phyloP scores from a whole-genome alignment of 1,284 basidiomycete species.

The Marasmius sp. region DNA sequence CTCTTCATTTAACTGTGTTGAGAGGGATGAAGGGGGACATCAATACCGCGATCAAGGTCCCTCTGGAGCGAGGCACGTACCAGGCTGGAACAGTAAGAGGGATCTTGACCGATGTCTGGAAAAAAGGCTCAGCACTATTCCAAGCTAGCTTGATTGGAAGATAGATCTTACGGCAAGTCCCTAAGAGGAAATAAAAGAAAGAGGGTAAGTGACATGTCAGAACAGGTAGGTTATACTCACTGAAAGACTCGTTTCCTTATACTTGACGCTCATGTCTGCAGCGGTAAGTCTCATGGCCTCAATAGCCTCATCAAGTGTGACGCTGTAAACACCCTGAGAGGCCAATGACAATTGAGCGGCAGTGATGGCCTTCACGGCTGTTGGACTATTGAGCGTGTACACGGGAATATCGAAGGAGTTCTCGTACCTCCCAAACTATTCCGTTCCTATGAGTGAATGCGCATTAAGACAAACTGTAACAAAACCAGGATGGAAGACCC shows the following conservation, averaged over 20 bases:
- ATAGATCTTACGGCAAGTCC: slow-evolving; percentile 59
- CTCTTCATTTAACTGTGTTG: too few species aligned
- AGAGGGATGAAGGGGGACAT: too few species aligned
- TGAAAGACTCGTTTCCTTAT: slow-evolving; percentile 91
- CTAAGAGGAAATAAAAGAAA: slow-evolving; percentile 29
- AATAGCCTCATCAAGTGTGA: slow-evolving; percentile 93
- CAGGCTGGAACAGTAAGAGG: slow-evolving; percentile 74
- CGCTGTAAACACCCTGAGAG: slow-evolving; percentile 82
- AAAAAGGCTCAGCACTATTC: slow-evolving; percentile 13
- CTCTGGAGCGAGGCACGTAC: slow-evolving; percentile 27
- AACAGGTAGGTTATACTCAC: slow-evolving; percentile 39
- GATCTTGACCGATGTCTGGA: slow-evolving; percentile 70
- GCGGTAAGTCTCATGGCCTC: slow-evolving; percentile 95
- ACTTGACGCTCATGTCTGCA: slow-evolving; percentile 83
- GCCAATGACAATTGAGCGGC: slow-evolving; percentile 95
- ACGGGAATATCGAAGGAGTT: background rate
- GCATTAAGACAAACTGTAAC: background rate
- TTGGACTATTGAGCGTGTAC: slow-evolving; percentile 5
- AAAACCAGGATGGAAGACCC: slow-evolving; percentile 28
- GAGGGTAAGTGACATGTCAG: background rate
- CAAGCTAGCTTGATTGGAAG: slow-evolving; percentile 17
- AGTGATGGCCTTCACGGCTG: slow-evolving; percentile 86
- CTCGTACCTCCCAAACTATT: slow-evolving; percentile 80
- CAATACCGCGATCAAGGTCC: background rate
- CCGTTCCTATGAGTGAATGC: slow-evolving; percentile 54